Evolutionary conservation across 2,329 filamentous ascomycete genomes (phyloP).

Genomic region (Drechslerella coelobrocha): DNA sequence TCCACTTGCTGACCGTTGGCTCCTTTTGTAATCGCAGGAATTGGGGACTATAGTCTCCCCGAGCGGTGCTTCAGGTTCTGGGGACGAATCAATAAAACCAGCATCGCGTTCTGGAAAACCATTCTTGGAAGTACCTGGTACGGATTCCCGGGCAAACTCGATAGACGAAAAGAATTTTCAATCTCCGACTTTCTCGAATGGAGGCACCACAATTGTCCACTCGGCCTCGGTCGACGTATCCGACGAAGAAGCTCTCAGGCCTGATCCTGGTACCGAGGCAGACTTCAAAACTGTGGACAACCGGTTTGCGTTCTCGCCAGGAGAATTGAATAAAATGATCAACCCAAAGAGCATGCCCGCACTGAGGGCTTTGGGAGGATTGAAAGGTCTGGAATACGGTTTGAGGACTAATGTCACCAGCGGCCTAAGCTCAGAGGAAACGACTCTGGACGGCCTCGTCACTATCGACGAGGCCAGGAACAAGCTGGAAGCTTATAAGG

Average conservation of each 20-base stretch:
- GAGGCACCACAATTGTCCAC: slow-evolving; percentile 49
- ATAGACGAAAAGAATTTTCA: slow-evolving; percentile 50
- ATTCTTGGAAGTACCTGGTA: slow-evolving; percentile 35
- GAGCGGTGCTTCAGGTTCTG: slow-evolving; percentile 19
- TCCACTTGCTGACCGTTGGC: neutral
- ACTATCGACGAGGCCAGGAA: slow-evolving; percentile 73
- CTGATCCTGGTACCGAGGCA: slow-evolving; percentile 64
- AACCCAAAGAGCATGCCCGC: slow-evolving; percentile 87
- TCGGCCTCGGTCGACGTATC: slow-evolving; percentile 37
- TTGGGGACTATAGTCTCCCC: slow-evolving; percentile 32
- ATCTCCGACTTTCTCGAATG: slow-evolving; percentile 48
- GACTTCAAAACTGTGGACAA: slow-evolving; percentile 63
- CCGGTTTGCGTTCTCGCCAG: slow-evolving; percentile 82
- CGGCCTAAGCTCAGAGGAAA: slow-evolving; percentile 80
- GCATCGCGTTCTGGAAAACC: slow-evolving; percentile 41
- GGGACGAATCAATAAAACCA: slow-evolving; percentile 40
- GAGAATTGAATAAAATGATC: slow-evolving; percentile 83
- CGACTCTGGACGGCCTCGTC: slow-evolving; percentile 68
- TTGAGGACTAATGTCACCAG: slow-evolving; percentile 74
- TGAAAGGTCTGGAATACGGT: slow-evolving; percentile 79
- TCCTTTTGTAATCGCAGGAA: slow-evolving; percentile 12
- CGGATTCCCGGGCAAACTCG: slow-evolving; percentile 38
- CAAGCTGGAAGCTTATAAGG: slow-evolving; percentile 37
- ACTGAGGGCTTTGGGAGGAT: slow-evolving; percentile 79
- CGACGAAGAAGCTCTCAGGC: slow-evolving; percentile 63